A percentile compares a stretch with the other conserved stretches of the same genome.
These are phyloP conservation scores for Graphilbum ipis-grandicollis DNA, from an alignment of 2,329 filamentous ascomycete species.

Conservation along the genomic window DNA sequence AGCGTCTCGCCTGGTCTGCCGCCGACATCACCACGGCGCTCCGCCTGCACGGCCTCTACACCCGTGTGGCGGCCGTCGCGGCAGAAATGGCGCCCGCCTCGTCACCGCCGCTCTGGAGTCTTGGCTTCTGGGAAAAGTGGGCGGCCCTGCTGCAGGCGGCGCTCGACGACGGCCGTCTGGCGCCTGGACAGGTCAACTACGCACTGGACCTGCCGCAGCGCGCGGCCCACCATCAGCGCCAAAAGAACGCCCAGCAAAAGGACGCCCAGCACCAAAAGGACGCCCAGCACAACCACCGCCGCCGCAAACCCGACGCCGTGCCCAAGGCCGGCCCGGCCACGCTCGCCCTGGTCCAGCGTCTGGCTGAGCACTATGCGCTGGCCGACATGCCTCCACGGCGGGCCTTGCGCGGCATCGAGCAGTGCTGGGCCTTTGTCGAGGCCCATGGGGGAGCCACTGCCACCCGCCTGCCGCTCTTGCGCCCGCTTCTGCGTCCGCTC, in stretches of 20 bases:
- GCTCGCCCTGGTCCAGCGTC: slow-evolving; percentile 9
- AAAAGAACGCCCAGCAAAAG: too few relatives aligned
- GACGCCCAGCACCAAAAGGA: too few relatives aligned
- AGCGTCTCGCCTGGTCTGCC: slow-evolving; percentile 10
- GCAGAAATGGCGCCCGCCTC: too few relatives aligned
- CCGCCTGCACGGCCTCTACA: slow-evolving; percentile 9
- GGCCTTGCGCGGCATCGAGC: slow-evolving; percentile 15
- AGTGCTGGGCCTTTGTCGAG: slow-evolving; percentile 15
- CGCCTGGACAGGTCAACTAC: slow-evolving; percentile 3
- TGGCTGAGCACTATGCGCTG: slow-evolving; percentile 8
- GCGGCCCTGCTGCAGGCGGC: slow-evolving; percentile 2
- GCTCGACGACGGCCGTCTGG: slow-evolving; percentile 3
- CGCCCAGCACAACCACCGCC: too few relatives aligned
- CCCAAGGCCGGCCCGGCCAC: slow-evolving; percentile 4
- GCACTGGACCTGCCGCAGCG: slow-evolving; percentile 4
- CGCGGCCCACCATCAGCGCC: too few relatives aligned
- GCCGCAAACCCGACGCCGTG: neutral
- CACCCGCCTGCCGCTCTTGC: neutral
- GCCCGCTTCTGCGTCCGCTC: slow-evolving; percentile 11
- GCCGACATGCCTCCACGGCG: slow-evolving; percentile 10
- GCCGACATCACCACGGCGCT: slow-evolving; percentile 9
- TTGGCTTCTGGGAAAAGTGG: slow-evolving; percentile 11
- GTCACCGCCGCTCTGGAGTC: slow-evolving; percentile 6
- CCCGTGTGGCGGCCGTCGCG: neutral
- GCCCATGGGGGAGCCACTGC: slow-evolving; percentile 5